Conservation (phyloP, 441 rosid species). For the Adansonia madagascariensis region DNA sequence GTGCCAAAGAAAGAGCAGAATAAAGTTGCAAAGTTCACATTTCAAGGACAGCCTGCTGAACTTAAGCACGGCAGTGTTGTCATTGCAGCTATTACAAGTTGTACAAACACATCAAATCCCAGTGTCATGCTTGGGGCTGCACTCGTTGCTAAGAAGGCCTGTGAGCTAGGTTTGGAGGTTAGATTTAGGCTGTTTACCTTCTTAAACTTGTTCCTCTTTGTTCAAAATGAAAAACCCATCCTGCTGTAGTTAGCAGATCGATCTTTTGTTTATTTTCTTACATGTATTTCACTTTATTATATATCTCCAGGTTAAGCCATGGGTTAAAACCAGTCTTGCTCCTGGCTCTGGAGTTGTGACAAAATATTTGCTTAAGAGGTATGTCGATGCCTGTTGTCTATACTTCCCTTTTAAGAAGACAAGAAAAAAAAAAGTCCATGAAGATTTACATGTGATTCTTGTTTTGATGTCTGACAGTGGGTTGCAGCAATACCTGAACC, state of each 20-base stretch:
- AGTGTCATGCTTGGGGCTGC: constrained; percentile 99
- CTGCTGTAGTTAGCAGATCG: background rate
- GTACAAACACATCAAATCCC: constrained; percentile 98
- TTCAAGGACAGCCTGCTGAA: constrained; percentile 85
- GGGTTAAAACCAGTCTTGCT: constrained; percentile 99
- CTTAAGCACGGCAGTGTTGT: constrained; percentile 95
- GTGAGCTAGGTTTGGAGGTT: constrained; percentile 93
- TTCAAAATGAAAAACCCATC: background rate
- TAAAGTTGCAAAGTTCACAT: constrained; percentile 76
- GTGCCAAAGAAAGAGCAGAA: constrained; percentile 87
- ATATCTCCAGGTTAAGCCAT: constrained; percentile 81
- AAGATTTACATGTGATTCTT: background rate
- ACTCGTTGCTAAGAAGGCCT: constrained; percentile 97
- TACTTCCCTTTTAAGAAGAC: background rate
- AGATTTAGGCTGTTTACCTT: background rate
- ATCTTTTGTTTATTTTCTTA: background rate
- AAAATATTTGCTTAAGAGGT: constrained; percentile 84
- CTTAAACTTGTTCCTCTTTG: background rate
- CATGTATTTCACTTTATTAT: constrained; percentile 22
- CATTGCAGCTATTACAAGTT: constrained; percentile 98
- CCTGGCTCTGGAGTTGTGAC: constrained; percentile 99
- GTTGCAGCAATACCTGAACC: constrained; percentile 76
- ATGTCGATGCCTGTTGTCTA: background rate
- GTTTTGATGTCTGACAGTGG: constrained; percentile 55
- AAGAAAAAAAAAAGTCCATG: background rate